Conservation (phyloP, 2,329 filamentous ascomycete genomes). For the Verticillium nubilum region DNA sequence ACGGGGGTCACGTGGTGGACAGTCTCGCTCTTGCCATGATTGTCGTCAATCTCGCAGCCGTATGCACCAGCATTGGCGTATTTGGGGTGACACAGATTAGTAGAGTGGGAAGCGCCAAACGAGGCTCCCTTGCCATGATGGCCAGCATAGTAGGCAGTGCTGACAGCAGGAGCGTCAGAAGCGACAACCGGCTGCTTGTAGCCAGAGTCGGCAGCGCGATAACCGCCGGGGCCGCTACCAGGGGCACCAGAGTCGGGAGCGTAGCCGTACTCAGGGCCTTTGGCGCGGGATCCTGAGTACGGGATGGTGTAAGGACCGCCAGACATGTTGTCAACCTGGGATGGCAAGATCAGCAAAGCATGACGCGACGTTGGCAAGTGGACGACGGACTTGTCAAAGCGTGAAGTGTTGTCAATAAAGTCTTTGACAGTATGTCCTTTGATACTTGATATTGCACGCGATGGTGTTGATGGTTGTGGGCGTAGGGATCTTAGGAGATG, state of each 20-base stretch:
- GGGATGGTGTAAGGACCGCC: slow-evolving; percentile 20
- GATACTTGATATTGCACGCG: not conserved
- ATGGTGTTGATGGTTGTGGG: not conserved
- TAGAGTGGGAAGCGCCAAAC: not conserved
- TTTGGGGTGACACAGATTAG: not conserved
- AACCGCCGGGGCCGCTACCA: not conserved
- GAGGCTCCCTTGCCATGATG: not conserved
- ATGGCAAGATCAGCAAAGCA: slow-evolving; percentile 1
- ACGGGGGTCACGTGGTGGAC: not conserved
- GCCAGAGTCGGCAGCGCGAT: not conserved
- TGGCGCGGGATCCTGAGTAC: slow-evolving; percentile 17
- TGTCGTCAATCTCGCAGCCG: not conserved
- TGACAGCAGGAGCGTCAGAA: not conserved
- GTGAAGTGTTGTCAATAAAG: not conserved
- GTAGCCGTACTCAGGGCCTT: slow-evolving; percentile 12
- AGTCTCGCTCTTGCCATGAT: not conserved
- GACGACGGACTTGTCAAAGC: not conserved
- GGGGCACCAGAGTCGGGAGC: slow-evolving; percentile 1
- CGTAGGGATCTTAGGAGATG: not conserved
- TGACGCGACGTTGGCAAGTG: too few species aligned
- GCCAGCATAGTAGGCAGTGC: not conserved
- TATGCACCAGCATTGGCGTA: not conserved
- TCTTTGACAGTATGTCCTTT: not conserved
- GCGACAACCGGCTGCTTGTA: not conserved
- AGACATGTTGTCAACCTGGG: slow-evolving; percentile 4